Evolutionary conservation across 1,284 basidiomycete species (phyloP).

Genomic region (Pterulicium gracile): DNA sequence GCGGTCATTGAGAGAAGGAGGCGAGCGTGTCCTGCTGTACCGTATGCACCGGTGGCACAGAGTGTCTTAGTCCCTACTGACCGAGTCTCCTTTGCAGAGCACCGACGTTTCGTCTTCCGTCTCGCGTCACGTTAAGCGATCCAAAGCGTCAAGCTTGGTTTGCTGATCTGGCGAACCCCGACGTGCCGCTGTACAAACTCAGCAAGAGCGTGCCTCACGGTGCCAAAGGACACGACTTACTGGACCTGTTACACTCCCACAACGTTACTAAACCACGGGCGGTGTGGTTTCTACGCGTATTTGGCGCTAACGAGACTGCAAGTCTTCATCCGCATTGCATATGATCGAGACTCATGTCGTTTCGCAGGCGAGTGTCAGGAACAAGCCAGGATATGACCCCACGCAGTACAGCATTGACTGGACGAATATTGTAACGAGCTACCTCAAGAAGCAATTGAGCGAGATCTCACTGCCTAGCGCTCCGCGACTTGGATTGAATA

Average conservation of each 20-base stretch:
- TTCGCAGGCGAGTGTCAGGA: constrained; percentile 35
- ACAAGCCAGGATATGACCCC: constrained; percentile 65
- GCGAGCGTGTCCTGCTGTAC: constrained; percentile 42
- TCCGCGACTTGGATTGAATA: constrained; percentile 61
- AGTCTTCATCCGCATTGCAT: constrained; percentile 26
- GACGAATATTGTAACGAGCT: constrained; percentile 79
- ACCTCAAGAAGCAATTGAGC: constrained; percentile 80
- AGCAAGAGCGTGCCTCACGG: constrained; percentile 90
- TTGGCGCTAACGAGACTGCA: constrained; percentile 93
- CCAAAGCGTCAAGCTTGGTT: constrained; percentile 84
- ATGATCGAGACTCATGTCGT: too few relatives aligned
- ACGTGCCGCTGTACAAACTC: constrained; percentile 81
- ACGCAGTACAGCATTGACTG: constrained; percentile 86
- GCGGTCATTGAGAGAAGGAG: constrained; percentile 63
- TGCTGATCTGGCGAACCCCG: constrained; percentile 81
- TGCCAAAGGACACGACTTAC: constrained; percentile 82
- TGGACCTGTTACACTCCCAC: constrained; percentile 79
- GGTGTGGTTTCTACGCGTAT: constrained; percentile 90
- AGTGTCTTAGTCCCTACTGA: constrained; percentile 5
- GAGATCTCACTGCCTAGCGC: constrained; percentile 79
- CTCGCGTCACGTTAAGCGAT: constrained; percentile 86
- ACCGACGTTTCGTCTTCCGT: constrained; percentile 75
- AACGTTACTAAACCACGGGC: constrained; percentile 82
- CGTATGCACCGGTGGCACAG: constrained; percentile 27
- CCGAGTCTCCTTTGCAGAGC: constrained; percentile 32